A percentile compares a stretch with the other conserved stretches of the same genome.
Evolutionary conservation across 441 rosid species (phyloP).

Genomic region (Pelargonium myrrhifolium): DNA sequence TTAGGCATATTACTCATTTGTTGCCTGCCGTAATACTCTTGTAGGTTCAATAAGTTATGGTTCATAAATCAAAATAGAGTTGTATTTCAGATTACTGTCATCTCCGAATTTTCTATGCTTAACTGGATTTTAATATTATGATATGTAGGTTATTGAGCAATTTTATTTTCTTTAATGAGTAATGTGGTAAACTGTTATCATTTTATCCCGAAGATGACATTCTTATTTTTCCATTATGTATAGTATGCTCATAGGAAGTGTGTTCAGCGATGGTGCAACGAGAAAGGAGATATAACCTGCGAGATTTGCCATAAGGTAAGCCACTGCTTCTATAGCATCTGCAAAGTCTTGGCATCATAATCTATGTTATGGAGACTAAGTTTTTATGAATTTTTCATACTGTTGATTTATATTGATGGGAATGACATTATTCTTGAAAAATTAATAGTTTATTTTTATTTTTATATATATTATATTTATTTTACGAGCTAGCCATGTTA

Average conservation of each 20-base stretch:
- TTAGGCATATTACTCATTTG: no score
- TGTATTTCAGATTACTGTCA: no score
- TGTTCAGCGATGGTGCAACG: slow-evolving; percentile 92
- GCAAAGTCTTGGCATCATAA: no score
- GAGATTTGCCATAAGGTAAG: slow-evolving; percentile 87
- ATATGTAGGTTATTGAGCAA: no score
- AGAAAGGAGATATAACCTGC: slow-evolving; percentile 82
- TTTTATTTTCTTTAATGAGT: no score
- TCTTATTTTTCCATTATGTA: not conserved
- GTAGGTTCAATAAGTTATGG: no score
- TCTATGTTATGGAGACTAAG: not conserved
- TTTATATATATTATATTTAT: no score
- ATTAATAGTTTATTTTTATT: no score
- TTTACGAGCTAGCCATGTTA: not conserved
- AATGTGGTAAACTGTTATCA: not conserved
- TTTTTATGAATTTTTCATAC: not conserved
- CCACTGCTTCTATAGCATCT: not conserved
- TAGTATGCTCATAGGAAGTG: slow-evolving; percentile 88
- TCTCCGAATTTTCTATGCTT: no score
- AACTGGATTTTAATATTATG: no score
- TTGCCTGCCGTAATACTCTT: no score
- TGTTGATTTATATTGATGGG: not conserved
- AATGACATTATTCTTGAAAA: not conserved
- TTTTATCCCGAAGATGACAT: not conserved
- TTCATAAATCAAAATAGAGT: no score